These are phyloP conservation scores for Lecanosticta acicola DNA, from an alignment of 2,329 filamentous ascomycete genomes.

Conservation along the genomic window DNA sequence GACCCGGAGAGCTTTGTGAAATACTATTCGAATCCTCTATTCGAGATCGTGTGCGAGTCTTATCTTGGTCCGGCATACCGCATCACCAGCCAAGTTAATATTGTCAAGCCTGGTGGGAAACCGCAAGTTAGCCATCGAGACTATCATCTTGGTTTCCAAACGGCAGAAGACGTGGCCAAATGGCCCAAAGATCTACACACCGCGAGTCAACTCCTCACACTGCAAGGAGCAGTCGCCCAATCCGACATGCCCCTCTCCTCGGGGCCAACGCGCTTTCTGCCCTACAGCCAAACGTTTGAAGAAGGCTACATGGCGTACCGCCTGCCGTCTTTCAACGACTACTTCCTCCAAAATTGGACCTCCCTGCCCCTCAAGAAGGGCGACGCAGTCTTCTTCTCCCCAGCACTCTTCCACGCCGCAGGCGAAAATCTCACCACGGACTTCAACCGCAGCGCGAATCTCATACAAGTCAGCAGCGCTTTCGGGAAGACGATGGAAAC, in stretches of 20 bases:
- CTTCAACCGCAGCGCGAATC: conserved; percentile 53
- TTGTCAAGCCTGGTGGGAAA: conserved; percentile 54
- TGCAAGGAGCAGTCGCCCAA: conserved; percentile 60
- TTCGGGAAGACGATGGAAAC: conserved; percentile 62
- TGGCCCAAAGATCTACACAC: conserved; percentile 52
- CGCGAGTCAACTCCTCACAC: conserved; percentile 53
- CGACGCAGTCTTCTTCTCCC: conserved; percentile 60
- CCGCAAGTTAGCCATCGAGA: conserved; percentile 57
- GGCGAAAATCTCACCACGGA: conserved; percentile 50
- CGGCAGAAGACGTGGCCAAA: conserved; percentile 39
- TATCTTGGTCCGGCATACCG: conserved; percentile 59
- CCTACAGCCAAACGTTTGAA: conserved; percentile 54
- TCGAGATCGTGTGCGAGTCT: conserved; percentile 47
- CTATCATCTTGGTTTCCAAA: conserved; percentile 61
- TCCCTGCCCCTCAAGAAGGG: conserved; percentile 50
- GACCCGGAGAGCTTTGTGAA: conserved; percentile 49
- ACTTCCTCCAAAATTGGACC: conserved; percentile 51
- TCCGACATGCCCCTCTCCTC: conserved; percentile 54
- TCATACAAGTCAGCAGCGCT: conserved; percentile 57
- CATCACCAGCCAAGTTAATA: conserved; percentile 58
- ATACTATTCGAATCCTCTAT: conserved; percentile 58
- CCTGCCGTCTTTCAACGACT: conserved; percentile 47
- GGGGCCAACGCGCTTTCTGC: conserved; percentile 57
- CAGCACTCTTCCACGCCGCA: conserved; percentile 58
- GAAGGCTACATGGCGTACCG: conserved; percentile 57